A percentile compares a stretch with the other conserved stretches of the same genome.
These are phyloP conservation scores for Lepidium africanum DNA, from an alignment of 345 rosid species.

Conservation along the genomic window DNA sequence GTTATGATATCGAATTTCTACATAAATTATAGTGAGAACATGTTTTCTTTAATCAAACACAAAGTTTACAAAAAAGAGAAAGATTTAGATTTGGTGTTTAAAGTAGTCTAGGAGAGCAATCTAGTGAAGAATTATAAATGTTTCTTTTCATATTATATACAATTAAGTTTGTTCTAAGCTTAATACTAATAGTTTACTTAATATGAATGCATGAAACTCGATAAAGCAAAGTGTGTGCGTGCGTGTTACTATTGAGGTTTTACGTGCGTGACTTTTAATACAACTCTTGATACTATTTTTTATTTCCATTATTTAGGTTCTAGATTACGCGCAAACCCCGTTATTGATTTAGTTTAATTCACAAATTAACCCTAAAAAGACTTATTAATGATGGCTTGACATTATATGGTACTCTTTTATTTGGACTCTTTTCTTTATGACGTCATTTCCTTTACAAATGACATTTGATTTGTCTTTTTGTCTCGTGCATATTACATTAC, in stretches of 20 bases:
- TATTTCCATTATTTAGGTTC: neutral
- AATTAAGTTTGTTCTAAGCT: neutral
- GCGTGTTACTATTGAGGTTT: slow-evolving; percentile 15
- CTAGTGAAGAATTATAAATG: neutral
- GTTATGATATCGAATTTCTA: neutral
- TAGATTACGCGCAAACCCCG: slow-evolving; percentile 26
- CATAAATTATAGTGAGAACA: neutral
- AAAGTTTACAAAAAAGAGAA: slow-evolving; percentile 17
- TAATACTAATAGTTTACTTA: neutral
- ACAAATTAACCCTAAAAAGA: neutral
- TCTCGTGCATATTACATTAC: neutral
- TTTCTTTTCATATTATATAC: neutral
- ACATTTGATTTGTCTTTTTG: neutral
- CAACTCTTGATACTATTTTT: slow-evolving; percentile 21
- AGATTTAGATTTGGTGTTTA: slow-evolving; percentile 21
- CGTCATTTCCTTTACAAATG: neutral
- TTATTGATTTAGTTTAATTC: slow-evolving; percentile 8
- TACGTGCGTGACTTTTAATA: slow-evolving; percentile 16
- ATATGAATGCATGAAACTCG: slow-evolving; percentile 22
- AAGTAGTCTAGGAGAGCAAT: slow-evolving; percentile 19
- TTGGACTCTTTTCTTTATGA: neutral
- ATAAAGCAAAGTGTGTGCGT: slow-evolving; percentile 22
- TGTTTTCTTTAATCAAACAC: neutral
- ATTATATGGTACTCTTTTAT: slow-evolving; percentile 1
- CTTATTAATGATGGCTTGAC: slow-evolving; percentile 4